Conservation (phyloP, 495 filamentous ascomycete genomes). For the Neurospora sp. region DNA sequence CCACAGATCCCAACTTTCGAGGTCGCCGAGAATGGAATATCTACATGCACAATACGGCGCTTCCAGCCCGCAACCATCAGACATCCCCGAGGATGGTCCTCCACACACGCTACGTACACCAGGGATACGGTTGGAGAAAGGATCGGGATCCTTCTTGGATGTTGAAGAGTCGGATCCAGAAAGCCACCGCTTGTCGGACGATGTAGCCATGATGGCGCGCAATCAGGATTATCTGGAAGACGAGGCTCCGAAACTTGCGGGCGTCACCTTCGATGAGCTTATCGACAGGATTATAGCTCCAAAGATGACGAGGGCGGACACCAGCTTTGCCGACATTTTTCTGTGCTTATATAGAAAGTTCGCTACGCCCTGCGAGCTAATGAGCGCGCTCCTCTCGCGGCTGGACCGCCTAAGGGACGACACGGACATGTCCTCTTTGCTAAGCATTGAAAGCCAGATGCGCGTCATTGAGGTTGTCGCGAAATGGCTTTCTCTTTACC, state of each 20-base stretch:
- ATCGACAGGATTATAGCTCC: constrained; percentile 75
- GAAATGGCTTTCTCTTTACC: constrained; percentile 83
- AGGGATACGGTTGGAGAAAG: constrained; percentile 34
- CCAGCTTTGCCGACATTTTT: constrained; percentile 78
- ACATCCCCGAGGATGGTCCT: constrained; percentile 25
- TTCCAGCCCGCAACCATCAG: constrained; percentile 8
- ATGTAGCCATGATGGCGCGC: constrained; percentile 50
- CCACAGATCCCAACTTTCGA: constrained; percentile 18
- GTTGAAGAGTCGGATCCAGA: constrained; percentile 51
- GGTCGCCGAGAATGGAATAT: constrained; percentile 24
- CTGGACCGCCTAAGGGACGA: constrained; percentile 60
- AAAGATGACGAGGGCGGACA: constrained; percentile 74
- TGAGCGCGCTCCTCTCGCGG: constrained; percentile 61
- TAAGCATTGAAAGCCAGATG: constrained; percentile 67
- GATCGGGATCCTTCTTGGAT: constrained; percentile 45
- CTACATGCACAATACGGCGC: constrained; percentile 8
- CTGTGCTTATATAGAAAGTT: constrained; percentile 95
- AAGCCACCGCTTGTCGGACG: constrained; percentile 45
- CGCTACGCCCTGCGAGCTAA: constrained; percentile 64
- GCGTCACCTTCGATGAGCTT: constrained; percentile 75
- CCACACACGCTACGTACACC: constrained; percentile 34
- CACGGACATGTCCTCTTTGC: constrained; percentile 50
- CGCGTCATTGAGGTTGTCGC: constrained; percentile 74
- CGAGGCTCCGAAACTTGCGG: constrained; percentile 41
- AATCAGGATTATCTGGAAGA: constrained; percentile 40